These are phyloP conservation scores for Monascus purpureus DNA, from an alignment of 495 filamentous ascomycete species.

Conservation along the genomic window DNA sequence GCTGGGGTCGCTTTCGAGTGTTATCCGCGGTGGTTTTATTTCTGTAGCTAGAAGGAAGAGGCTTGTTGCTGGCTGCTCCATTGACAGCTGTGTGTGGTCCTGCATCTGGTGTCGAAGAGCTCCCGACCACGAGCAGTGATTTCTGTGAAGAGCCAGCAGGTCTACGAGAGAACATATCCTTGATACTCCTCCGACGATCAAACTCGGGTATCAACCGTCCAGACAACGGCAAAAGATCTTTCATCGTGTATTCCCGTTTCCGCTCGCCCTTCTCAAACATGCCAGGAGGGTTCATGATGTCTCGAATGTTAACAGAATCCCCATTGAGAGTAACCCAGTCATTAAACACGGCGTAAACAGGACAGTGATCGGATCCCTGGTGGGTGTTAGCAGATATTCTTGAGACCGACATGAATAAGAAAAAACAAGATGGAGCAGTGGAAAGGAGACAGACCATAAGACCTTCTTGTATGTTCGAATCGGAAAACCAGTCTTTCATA, in stretches of 20 bases:
- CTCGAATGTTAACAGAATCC: constrained; percentile 39
- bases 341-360: constrained; percentile 70
- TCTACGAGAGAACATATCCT: constrained; percentile 75
- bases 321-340: constrained; percentile 41
- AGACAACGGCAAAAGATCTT: constrained; percentile 57
- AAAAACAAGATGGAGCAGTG: too few relatives aligned
- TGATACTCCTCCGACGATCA: constrained; percentile 67
- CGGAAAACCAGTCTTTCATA: constrained; percentile 73
- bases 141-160: constrained; percentile 14
- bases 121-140: too few relatives aligned
- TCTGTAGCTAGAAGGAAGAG: background rate
- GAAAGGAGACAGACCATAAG: constrained; percentile 60
- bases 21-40: constrained; percentile 4
- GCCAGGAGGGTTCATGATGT: constrained; percentile 69
- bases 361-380: constrained; percentile 89
- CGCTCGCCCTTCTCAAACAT: constrained; percentile 61
- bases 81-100: background rate
- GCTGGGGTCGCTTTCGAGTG: constrained; percentile 18
- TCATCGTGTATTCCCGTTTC: constrained; percentile 48
- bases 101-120: constrained; percentile 1
- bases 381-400: constrained; percentile 6
- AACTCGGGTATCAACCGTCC: constrained; percentile 82
- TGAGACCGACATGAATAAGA: too few relatives aligned
- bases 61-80: background rate
- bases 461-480: constrained; percentile 91